Base-by-base conservation (phyloP, 169 alveolate species). In the Plasmodium reichenowi region DNA sequence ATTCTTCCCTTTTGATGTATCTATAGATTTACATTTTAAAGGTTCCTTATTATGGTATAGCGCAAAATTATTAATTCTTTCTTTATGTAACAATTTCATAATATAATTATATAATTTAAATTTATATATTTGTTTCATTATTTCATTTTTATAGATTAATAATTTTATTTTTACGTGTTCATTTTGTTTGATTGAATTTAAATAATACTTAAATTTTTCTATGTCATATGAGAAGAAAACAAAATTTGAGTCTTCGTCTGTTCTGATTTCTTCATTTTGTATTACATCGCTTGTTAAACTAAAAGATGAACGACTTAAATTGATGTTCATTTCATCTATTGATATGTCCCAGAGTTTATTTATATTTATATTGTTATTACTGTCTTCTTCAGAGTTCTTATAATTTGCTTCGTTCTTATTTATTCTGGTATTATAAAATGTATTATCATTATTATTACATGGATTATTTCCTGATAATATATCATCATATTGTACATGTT, bases 271-370 rank as follows among this genome's bases (percentile, higher is more conserved):
- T 63, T 47, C 50, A 1, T 50, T 38, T 13, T 26, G 26, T 52
- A 20, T 17, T 17, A 48, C 26, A 9, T 50, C 24, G 22, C 29
- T 29, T 22, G 12, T 20, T 3, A 20, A 20, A 12, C 20, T 20
- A 10, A 38, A 29, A 6, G 74, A 66, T 1, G 56, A 66, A 66
- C 15, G 38, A n/a, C 22, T 13, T 26, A 26, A 17, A 20, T 66
- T 47, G 29, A 74, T 22, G 1, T 74, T 73, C 26, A 12, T 73
- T 20, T 74, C 68, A 52, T 74, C 64, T n/a, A 74, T 74, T 9
- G 88, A 74, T 5, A 74, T 7, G 13, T 64, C 88, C 88, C 88
- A 74, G n/a, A 74, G 43, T 47, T 60, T 67, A 50, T 26, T 60
- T 8, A 74, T 52, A 26, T 62, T 26, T n/a, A 24, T 74, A 8